Percentiles rank a stretch among this genome's conserved stretches.
These are phyloP conservation scores for Zygnema circumcarinatum DNA, from an alignment of 139 green algal genomes.

Conservation along the genomic window DNA sequence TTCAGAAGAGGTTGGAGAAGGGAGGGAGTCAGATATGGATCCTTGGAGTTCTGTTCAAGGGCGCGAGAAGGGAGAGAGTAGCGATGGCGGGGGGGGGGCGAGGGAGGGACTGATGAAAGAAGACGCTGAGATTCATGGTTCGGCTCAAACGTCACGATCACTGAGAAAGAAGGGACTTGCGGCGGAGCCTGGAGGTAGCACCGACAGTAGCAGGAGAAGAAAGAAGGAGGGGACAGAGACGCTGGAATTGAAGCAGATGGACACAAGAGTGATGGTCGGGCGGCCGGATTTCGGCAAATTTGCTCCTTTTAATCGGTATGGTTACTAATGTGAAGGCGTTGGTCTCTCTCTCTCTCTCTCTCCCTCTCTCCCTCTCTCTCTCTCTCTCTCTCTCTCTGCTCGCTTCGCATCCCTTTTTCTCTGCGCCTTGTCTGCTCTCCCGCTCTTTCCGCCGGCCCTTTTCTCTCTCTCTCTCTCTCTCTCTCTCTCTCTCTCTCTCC, in stretches of 20 bases:
- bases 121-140: neutral
- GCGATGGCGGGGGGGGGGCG: neutral
- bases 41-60: neutral
- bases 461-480: neutral
- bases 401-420: neutral
- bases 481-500: neutral
- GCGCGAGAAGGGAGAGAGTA: neutral
- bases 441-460: neutral
- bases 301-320: slow-evolving; percentile 91
- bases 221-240: neutral
- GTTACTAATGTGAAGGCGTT: slow-evolving; percentile 66
- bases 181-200: neutral
- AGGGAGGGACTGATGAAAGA: neutral
- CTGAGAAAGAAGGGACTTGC: neutral
- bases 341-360: slow-evolving; percentile 17
- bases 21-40: neutral
- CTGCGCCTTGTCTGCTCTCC: neutral
- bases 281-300: slow-evolving; percentile 96
- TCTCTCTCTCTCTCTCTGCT: neutral
- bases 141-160: neutral
- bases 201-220: neutral
- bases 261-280: slow-evolving; percentile 75
- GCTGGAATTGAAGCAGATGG: neutral
- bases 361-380: slow-evolving; percentile 24
- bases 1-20: neutral